Percentiles rank a stretch among this genome's conserved stretches.
phyloP scores from a whole-genome alignment of 1,139 yeast species.

The Nakaseomyces sp. region DNA sequence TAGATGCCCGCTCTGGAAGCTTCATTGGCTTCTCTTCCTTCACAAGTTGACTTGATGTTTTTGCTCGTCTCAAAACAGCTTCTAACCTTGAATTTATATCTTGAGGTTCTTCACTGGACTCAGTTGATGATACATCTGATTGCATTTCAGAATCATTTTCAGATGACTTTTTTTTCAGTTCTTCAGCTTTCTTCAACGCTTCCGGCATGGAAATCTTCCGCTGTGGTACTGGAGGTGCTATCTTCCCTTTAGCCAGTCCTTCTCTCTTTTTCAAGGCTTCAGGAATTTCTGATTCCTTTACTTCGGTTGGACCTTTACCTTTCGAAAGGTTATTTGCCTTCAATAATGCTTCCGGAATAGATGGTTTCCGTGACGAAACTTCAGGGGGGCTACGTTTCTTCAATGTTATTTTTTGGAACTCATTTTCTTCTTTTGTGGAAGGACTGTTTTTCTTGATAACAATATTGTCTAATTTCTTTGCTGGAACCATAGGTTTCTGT shows the following conservation, averaged over 20 bases:
- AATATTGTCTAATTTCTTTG: slow-evolving; percentile 6
- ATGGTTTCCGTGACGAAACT: slow-evolving; percentile 3
- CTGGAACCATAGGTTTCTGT: slow-evolving; percentile 1
- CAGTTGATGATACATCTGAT: not conserved
- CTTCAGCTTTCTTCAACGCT: slow-evolving; percentile 25
- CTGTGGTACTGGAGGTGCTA: slow-evolving; percentile 22
- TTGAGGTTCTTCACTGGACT: not conserved
- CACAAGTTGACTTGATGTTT: not conserved
- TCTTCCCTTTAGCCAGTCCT: slow-evolving; percentile 13
- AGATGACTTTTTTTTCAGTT: slow-evolving; percentile 14
- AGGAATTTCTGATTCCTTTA: slow-evolving; percentile 8
- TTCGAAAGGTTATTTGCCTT: not conserved
- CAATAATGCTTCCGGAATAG: slow-evolving; percentile 6
- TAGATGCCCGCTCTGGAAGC: not conserved
- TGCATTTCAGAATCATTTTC: not conserved
- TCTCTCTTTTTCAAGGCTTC: slow-evolving; percentile 15
- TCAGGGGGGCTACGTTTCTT: not conserved
- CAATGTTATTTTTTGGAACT: not conserved
- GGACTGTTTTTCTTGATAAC: slow-evolving; percentile 9
- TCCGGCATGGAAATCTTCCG: slow-evolving; percentile 30
- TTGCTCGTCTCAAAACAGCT: slow-evolving; percentile 8
- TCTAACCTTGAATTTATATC: slow-evolving; percentile 9
- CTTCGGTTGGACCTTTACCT: not conserved
- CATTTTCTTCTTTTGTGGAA: not conserved
- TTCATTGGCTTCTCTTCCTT: not conserved